Base-by-base conservation (phyloP, 2,329 filamentous ascomycete species). In the Gnomoniopsis smithogilvyi region DNA sequence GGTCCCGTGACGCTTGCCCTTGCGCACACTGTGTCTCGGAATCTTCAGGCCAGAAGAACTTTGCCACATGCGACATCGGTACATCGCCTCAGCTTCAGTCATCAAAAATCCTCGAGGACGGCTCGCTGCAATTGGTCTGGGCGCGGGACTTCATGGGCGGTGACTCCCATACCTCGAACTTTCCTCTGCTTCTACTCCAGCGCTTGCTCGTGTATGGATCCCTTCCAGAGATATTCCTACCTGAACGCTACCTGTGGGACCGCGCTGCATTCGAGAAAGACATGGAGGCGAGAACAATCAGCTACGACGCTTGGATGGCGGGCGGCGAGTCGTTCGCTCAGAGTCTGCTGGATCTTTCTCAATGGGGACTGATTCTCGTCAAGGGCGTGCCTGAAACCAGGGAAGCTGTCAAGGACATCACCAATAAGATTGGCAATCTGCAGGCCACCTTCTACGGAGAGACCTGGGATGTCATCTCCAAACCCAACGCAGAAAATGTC, bases 361-460 rank as follows among this genome's bases (percentile, higher is more conserved):
- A 75, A 34, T 81, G 87, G 53, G 95, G 95, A 0, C 76, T 98
- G 0, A 75, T 96, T 17, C 91, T 96, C 71, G 73, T 98, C 30
- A 84, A 82, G 51, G 82, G 85, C 61, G 88, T 96, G 6, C 93
- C 94, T 0, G 77, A 86, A 11, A 81, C 83, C 17, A 83, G 89
- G 62, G 73, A 80, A 1, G 81, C 86, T 4, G 88, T 97, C 4
- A 80, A 84, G 43, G 74, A 79, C 22, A 85, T 98, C 59, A 89
- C 87, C 2, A 78, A 80, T 3, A 84, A 87, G 54, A 90, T 98
- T 60, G 93, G 92, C 1, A 84, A 84, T 36, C 76, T 97, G 26
- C 89, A 92, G 68, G 87, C 92, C 66, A 95, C 93, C 8, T 95
- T 98, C 70, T 98, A 98, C 72, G 95, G 95, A 46, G 79, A 82